These are phyloP conservation scores for Chaetomium sp. DNA, from an alignment of 2,329 filamentous ascomycete species.

Conservation along the genomic window DNA sequence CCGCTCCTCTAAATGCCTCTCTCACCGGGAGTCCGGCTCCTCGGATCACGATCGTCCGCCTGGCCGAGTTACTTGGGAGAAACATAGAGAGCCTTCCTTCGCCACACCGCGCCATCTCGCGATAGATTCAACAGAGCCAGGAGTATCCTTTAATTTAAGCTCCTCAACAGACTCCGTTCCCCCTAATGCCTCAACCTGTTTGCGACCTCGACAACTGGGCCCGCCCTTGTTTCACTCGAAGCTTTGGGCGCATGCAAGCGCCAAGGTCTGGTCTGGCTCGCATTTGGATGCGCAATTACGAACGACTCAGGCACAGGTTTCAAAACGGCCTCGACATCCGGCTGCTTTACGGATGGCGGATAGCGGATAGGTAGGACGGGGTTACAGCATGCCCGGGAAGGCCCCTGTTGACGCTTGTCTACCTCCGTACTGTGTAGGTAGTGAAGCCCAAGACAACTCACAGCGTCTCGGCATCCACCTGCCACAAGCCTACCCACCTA, in stretches of 20 bases:
- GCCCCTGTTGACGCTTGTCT: not conserved
- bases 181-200: not conserved
- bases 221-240: constrained; percentile 5
- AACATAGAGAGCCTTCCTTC: not conserved
- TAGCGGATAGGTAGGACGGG: not conserved
- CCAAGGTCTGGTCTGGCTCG: constrained; percentile 3
- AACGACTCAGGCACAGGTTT: constrained; percentile 6
- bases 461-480: not conserved
- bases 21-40: constrained; percentile 8
- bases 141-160: not conserved
- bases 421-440: not conserved
- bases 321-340: not conserved
- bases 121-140: constrained; percentile 1
- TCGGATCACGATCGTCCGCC: constrained; percentile 22
- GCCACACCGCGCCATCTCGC: constrained; percentile 12
- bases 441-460: not conserved
- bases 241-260: not conserved
- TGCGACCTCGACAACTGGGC: not conserved
- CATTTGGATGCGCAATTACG: constrained; percentile 1
- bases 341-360: not conserved
- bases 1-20: constrained; percentile 17
- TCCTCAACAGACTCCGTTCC: not conserved
- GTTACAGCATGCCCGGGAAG: not conserved
- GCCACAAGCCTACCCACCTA: not conserved
- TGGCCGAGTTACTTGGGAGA: constrained; percentile 5